phyloP scores from a whole-genome alignment of 768 basidiomycete species.

The Tremella fuciformis region DNA sequence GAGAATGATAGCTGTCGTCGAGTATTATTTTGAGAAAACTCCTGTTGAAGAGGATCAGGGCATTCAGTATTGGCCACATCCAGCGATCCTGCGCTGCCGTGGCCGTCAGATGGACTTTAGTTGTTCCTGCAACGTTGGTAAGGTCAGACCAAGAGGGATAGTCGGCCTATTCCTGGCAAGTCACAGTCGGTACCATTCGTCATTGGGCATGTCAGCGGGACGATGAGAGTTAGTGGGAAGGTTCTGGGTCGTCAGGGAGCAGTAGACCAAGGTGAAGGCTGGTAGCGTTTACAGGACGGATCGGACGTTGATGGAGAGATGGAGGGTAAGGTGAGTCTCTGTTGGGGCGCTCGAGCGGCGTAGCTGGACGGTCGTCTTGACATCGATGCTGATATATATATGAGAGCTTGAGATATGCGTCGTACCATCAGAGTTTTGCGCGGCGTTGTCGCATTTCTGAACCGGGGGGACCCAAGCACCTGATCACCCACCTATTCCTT shows the following conservation, averaged over 20 bases:
- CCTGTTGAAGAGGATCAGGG: too few relatives aligned
- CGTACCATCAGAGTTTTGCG: too few relatives aligned
- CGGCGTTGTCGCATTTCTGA: too few relatives aligned
- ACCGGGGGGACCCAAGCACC: too few relatives aligned
- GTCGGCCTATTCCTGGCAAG: constrained; percentile 16
- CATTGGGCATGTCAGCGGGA: constrained; percentile 62
- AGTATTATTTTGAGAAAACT: too few relatives aligned
- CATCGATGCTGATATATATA: too few relatives aligned
- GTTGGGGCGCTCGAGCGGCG: too few relatives aligned
- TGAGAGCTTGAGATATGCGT: too few relatives aligned
- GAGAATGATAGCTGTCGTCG: too few relatives aligned
- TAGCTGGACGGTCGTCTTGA: too few relatives aligned
- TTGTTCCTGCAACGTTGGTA: too few relatives aligned
- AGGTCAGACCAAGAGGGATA: neutral
- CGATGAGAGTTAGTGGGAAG: constrained; percentile 66
- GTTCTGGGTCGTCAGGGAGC: constrained; percentile 52
- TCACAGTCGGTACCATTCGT: neutral
- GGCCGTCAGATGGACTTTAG: constrained; percentile 11
- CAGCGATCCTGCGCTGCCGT: constrained; percentile 31
- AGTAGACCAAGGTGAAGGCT: constrained; percentile 55
- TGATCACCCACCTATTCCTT: constrained; percentile 37
- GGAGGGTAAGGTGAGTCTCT: constrained; percentile 54
- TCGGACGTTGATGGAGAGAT: constrained; percentile 67
- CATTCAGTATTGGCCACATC: constrained; percentile 59
- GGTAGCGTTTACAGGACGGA: constrained; percentile 71